phyloP scores from a whole-genome alignment of 2,329 filamentous ascomycete species.

The Aureobasidium uvarum region DNA sequence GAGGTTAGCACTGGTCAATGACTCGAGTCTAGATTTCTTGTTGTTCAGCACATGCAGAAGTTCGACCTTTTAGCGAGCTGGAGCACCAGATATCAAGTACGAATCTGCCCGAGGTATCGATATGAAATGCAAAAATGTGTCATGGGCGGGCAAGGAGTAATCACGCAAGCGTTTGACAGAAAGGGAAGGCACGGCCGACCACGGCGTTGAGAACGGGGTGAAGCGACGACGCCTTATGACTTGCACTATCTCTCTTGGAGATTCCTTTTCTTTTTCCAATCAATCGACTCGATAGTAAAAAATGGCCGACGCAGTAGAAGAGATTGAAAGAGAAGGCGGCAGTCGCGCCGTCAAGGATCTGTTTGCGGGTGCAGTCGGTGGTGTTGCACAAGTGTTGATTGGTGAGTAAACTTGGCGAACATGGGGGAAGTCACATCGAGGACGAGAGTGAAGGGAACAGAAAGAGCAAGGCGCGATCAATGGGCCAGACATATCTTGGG shows the following conservation, averaged over 20 bases:
- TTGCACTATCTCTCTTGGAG: not conserved
- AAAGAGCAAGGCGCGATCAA: not conserved
- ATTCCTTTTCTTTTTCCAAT: not conserved
- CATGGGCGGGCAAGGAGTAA: not conserved
- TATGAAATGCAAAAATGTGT: not conserved
- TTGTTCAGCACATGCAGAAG: not conserved
- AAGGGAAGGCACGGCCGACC: constrained; percentile 19
- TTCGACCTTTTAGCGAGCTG: not conserved
- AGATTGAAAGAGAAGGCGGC: constrained; percentile 43
- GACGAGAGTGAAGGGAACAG: not conserved
- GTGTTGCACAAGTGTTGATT: constrained; percentile 88
- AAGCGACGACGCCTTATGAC: constrained; percentile 14
- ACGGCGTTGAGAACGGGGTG: constrained; percentile 20
- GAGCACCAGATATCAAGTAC: not conserved
- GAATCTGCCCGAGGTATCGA: not conserved
- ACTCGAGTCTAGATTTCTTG: not conserved
- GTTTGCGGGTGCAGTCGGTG: constrained; percentile 84
- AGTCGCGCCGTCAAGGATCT: constrained; percentile 70
- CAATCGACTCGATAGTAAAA: not conserved
- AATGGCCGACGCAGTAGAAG: constrained; percentile 42
- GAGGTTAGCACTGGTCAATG: too few species aligned
- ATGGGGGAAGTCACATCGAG: not conserved
- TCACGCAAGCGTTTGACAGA: constrained; percentile 22
- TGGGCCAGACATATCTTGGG: not conserved
- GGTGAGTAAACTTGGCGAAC: constrained; percentile 58